These are phyloP conservation scores for Malassezia psittaci DNA, from an alignment of 1,284 basidiomycete genomes.

Conservation along the genomic window DNA sequence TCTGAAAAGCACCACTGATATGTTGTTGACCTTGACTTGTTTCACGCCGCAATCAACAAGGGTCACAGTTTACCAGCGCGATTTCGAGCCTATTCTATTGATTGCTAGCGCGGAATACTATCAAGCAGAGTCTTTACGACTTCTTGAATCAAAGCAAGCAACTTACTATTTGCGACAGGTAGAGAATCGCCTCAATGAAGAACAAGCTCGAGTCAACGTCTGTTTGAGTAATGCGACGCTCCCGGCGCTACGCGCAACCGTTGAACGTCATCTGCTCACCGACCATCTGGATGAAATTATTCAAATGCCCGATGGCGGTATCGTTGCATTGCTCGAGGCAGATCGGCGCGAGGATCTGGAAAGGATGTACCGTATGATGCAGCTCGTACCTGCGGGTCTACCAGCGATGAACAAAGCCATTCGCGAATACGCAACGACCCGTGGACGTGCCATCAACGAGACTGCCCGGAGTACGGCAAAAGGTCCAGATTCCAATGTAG, in stretches of 20 bases:
- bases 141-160: constrained; percentile 68
- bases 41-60: background rate
- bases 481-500: background rate
- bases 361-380: constrained; percentile 70
- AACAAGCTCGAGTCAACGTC: constrained; percentile 75
- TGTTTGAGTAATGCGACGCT: constrained; percentile 73
- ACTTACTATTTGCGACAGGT: constrained; percentile 75
- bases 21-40: constrained; percentile 63
- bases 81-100: constrained; percentile 76
- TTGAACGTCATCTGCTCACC: constrained; percentile 68
- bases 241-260: constrained; percentile 61
- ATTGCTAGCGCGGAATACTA: constrained; percentile 72
- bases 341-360: constrained; percentile 68
- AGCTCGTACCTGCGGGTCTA: constrained; percentile 57
- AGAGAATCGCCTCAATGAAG: constrained; percentile 70
- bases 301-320: constrained; percentile 69
- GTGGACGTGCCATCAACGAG: constrained; percentile 73
- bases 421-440: constrained; percentile 63
- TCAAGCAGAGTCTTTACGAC: constrained; percentile 60
- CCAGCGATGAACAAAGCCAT: constrained; percentile 60
- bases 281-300: constrained; percentile 68
- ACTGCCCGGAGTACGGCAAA: constrained; percentile 22
- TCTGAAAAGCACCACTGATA: constrained; percentile 74
- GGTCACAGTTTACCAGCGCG: constrained; percentile 66
- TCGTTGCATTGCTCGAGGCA: constrained; percentile 76